These are phyloP conservation scores for Aphanomyces euteiches DNA, from an alignment of 352 stramenopile species.

Conservation along the genomic window DNA sequence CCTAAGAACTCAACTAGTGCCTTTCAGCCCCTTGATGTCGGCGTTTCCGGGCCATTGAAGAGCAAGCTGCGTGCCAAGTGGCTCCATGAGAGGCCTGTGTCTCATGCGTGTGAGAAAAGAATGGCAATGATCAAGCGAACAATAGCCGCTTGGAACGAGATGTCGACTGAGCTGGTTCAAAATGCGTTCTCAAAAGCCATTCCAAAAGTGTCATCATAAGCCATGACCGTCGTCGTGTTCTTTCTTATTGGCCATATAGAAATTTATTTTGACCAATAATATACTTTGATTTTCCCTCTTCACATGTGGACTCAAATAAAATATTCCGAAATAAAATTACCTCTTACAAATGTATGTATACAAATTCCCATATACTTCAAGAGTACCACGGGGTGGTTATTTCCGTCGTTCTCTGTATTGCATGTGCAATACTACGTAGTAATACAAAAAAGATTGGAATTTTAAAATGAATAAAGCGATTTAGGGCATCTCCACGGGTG, in stretches of 20 bases:
- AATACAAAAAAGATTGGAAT: too few relatives aligned
- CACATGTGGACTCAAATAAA: background rate
- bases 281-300: background rate
- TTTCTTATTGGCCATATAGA: background rate
- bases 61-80: background rate
- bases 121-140: slow-evolving; percentile 1
- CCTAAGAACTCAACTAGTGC: slow-evolving; percentile 13
- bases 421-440: too few relatives aligned
- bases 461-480: too few relatives aligned
- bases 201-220: background rate
- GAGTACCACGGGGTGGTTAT: slow-evolving; percentile 4
- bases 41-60: background rate
- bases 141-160: slow-evolving; percentile 5
- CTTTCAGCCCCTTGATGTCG: background rate
- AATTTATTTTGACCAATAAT: background rate
- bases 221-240: background rate
- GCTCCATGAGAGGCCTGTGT: slow-evolving; percentile 1
- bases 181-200: background rate
- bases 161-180: background rate
- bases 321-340: background rate
- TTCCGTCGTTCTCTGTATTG: slow-evolving; percentile 11
- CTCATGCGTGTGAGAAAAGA: background rate
- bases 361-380: background rate
- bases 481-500: too few relatives aligned
- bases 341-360: background rate